phyloP scores from a whole-genome alignment of 2,329 filamentous ascomycete species.

The Diaporthe citri region DNA sequence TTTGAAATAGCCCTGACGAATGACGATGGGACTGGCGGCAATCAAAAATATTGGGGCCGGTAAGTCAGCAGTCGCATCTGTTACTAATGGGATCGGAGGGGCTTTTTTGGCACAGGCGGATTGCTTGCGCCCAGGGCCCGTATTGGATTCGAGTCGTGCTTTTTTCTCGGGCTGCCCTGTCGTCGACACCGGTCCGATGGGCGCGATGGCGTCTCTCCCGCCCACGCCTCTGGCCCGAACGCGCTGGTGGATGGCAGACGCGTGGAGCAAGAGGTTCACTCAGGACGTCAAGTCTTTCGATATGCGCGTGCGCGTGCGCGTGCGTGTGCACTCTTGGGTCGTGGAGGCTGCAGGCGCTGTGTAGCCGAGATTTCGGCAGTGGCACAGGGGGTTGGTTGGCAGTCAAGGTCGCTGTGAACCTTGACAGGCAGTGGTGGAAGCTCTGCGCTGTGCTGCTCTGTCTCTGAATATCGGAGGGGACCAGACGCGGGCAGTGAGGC shows the following conservation, averaged over 20 bases:
- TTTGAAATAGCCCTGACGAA: slow-evolving; percentile 21
- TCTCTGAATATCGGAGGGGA: not conserved
- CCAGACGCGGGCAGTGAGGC: slow-evolving; percentile 1
- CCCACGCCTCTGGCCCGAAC: slow-evolving; percentile 9
- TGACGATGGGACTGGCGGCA: slow-evolving; percentile 25
- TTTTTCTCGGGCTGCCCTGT: slow-evolving; percentile 22
- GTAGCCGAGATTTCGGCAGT: slow-evolving; percentile 26
- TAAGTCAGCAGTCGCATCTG: slow-evolving; percentile 32
- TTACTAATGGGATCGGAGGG: slow-evolving; percentile 27
- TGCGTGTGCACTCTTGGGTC: not conserved
- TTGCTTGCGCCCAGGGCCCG: slow-evolving; percentile 15
- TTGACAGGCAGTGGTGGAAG: not conserved
- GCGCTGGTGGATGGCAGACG: slow-evolving; percentile 10
- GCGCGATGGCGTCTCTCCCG: slow-evolving; percentile 10
- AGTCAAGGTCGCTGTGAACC: not conserved
- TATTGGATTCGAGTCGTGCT: slow-evolving; percentile 24
- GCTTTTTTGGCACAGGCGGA: slow-evolving; percentile 11
- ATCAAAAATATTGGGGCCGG: slow-evolving; percentile 29
- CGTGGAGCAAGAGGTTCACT: slow-evolving; percentile 2
- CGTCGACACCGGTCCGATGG: slow-evolving; percentile 26
- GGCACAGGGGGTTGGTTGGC: slow-evolving; percentile 22
- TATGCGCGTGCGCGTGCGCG: slow-evolving; percentile 8
- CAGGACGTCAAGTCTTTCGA: not conserved
- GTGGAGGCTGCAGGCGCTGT: slow-evolving; percentile 28
- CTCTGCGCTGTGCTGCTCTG: not conserved